Conservation (phyloP, 2,329 filamentous ascomycete species). For the Epichloe sibirici region DNA sequence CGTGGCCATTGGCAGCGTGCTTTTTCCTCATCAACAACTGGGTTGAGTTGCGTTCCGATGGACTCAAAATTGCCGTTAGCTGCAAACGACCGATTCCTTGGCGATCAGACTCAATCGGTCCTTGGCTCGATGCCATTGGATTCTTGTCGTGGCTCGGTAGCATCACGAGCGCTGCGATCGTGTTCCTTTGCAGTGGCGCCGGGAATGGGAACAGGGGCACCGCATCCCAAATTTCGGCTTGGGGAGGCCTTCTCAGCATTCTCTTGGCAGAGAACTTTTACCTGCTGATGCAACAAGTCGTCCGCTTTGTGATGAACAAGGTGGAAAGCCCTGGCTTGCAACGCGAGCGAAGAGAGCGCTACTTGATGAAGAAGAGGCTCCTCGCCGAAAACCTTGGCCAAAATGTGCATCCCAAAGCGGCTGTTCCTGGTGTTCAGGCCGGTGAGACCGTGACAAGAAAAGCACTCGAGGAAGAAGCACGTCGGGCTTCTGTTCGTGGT, state of each 20-base stretch:
- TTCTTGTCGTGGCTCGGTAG: slow-evolving; percentile 93
- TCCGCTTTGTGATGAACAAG: slow-evolving; percentile 63
- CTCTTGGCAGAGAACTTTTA: slow-evolving; percentile 85
- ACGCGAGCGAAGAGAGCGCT: slow-evolving; percentile 73
- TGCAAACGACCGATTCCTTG: slow-evolving; percentile 83
- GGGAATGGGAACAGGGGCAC: slow-evolving; percentile 52
- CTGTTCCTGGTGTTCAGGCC: slow-evolving; percentile 33
- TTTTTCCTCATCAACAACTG: slow-evolving; percentile 93
- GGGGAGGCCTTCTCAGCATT: slow-evolving; percentile 71
- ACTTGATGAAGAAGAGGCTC: slow-evolving; percentile 64
- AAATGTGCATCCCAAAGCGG: slow-evolving; percentile 36
- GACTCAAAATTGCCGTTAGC: slow-evolving; percentile 83
- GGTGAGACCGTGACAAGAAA: slow-evolving; percentile 53
- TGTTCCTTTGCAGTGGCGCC: slow-evolving; percentile 74
- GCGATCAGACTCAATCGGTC: slow-evolving; percentile 86
- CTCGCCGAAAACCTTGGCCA: slow-evolving; percentile 60
- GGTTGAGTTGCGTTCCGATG: slow-evolving; percentile 86
- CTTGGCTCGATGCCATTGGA: slow-evolving; percentile 74
- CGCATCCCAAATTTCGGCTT: slow-evolving; percentile 59
- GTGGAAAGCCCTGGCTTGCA: slow-evolving; percentile 78
- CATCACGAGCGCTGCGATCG: slow-evolving; percentile 73
- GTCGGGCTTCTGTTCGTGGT: slow-evolving; percentile 35
- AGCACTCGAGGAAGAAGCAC: slow-evolving; percentile 52
- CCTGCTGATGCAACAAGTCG: slow-evolving; percentile 60
- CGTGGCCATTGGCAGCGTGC: slow-evolving; percentile 86